Base-by-base conservation (phyloP, 2,329 filamentous ascomycete species). In the Colletotrichum cuscutae region DNA sequence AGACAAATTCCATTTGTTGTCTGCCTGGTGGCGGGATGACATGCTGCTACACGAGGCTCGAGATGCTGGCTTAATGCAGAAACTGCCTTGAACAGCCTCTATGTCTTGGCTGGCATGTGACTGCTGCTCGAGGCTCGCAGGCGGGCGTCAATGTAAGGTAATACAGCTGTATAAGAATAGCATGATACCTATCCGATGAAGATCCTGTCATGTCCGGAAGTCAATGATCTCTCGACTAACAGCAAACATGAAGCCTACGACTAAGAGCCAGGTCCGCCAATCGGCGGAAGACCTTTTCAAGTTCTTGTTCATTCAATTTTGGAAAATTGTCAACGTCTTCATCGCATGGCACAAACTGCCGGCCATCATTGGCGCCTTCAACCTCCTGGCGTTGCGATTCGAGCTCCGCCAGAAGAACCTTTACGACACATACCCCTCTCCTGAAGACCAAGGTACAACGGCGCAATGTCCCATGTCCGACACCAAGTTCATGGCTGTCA, bases 321-420 rank as follows among this genome's bases (percentile, higher is more conserved):
- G 63, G 53, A 65, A 65, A 26, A 30, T 80, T 24, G 75, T 85
- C 59, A 85, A 86, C 73, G 77, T 77, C 22, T 71, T 81, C 22
- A 76, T 85, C 1, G 74, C 74, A 2, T 86, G 84, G 84, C 82
- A 85, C 75, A 84, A 82, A 69, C 79, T 86, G 1, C 83, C 84
- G 1, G 78, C 77, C 7, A 74, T 81, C 46, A 72, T 86, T 19
- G 83, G 84, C 2, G 82, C 81, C 9, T 71, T 86, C 67, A 86
- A 87, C 70, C 77, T 86, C 0, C 77, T 79, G 13, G 85, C 53
- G 5, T 15, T 59, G 30, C 56, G 56, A 12, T 79, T 82, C 53
- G 84, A 86, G 74, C 79, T 86, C 4, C 82, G 85, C 4, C 77
- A 80, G 49, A 78, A 85, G 64, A 87, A 87, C 66, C 79, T 86